A percentile compares a stretch with the other conserved stretches of the same genome.
Evolutionary conservation across 208 protist species (phyloP).

Genomic region (Trypanosomatidae sp.): DNA sequence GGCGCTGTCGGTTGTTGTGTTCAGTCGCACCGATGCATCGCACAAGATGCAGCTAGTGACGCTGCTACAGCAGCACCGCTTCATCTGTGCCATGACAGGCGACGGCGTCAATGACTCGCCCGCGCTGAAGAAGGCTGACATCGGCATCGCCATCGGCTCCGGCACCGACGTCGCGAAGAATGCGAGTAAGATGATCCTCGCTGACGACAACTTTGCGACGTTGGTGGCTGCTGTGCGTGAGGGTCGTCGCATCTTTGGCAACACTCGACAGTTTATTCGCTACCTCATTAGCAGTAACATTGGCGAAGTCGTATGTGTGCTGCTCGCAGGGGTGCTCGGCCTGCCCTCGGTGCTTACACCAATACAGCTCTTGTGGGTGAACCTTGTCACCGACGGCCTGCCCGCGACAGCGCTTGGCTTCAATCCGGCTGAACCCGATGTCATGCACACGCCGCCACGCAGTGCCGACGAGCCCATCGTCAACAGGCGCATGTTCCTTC

Average conservation of each 20-base stretch:
- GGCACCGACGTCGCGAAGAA: conserved; percentile 96
- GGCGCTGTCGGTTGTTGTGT: conserved; percentile 50
- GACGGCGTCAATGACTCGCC: conserved; percentile 92
- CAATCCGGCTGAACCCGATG: conserved; percentile 74
- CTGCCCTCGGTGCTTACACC: conserved; percentile 91
- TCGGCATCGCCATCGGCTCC: conserved; percentile 97
- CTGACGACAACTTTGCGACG: conserved; percentile 95
- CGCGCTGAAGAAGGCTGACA: conserved; percentile 97
- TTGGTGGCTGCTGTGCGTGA: conserved; percentile 94
- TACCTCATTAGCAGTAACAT: conserved; percentile 97
- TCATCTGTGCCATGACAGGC: conserved; percentile 87
- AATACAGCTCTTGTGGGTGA: conserved; percentile 97
- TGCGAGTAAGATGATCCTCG: conserved; percentile 94
- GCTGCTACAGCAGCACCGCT: conserved; percentile 59
- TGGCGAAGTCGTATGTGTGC: conserved; percentile 88
- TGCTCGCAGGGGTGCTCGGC: conserved; percentile 76
- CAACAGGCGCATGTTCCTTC: conserved; percentile 66
- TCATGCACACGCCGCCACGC: conserved; percentile 86
- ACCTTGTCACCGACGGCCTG: conserved; percentile 98
- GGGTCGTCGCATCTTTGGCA: conserved; percentile 94
- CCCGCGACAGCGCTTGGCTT: conserved; percentile 94
- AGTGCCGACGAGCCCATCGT: conserved; percentile 81
- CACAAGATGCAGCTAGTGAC: conserved; percentile 84
- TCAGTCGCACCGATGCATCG: conserved; percentile 71
- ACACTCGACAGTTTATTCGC: conserved; percentile 96